Evolutionary conservation across 2,329 filamentous ascomycete species (phyloP).

Genomic region (Neofusicoccum cordaticola): DNA sequence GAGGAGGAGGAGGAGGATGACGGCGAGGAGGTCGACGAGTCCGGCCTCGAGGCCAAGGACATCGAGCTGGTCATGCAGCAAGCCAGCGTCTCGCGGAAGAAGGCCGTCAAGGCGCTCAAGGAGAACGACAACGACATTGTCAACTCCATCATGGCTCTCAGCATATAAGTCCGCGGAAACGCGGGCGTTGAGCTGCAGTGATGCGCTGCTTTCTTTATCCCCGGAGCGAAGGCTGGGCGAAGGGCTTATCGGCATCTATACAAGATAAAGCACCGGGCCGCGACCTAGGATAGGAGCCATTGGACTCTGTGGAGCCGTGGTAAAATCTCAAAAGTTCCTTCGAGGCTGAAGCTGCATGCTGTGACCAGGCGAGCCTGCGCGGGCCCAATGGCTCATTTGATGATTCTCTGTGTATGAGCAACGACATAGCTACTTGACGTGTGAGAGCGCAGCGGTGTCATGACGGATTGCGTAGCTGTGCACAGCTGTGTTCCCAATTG

Average conservation of each 20-base stretch:
- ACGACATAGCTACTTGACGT: neutral
- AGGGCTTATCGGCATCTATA: constrained; percentile 15
- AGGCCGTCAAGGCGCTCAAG: constrained; percentile 96
- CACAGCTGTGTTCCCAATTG: neutral
- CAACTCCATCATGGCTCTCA: constrained; percentile 98
- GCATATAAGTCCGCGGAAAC: constrained; percentile 42
- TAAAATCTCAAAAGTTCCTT: constrained; percentile 18
- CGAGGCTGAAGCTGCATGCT: neutral
- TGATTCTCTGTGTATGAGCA: neutral
- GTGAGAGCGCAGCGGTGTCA: neutral
- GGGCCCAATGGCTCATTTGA: neutral
- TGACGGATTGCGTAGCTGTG: neutral
- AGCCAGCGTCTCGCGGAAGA: constrained; percentile 93
- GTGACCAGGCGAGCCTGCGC: neutral
- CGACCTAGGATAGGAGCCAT: constrained; percentile 9
- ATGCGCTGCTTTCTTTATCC: neutral
- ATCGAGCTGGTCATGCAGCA: constrained; percentile 99
- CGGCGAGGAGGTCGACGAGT: constrained; percentile 91
- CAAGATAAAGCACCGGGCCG: constrained; percentile 14
- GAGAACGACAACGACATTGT: constrained; percentile 99
- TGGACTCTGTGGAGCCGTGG: constrained; percentile 13
- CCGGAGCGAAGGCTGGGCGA: constrained; percentile 13
- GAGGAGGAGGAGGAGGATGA: constrained; percentile 82
- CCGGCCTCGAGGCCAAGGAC: constrained; percentile 96
- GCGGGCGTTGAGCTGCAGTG: neutral